Percentiles rank a stretch among this genome's conserved stretches.
These are phyloP conservation scores for Epichloe baconii DNA, from an alignment of 2,329 filamentous ascomycete species.

Conservation along the genomic window DNA sequence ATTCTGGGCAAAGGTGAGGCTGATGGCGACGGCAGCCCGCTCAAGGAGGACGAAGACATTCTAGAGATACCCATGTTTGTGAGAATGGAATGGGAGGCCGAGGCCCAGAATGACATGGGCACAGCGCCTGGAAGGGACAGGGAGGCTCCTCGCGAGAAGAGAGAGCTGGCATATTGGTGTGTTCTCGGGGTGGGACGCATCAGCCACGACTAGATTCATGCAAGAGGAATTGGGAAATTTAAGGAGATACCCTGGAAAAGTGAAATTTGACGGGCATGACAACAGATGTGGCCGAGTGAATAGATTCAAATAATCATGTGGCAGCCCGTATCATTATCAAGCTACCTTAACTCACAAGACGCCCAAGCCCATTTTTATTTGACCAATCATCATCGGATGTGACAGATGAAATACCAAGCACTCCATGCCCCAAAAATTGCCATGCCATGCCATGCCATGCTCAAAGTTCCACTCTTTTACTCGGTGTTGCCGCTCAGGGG, in stretches of 20 bases:
- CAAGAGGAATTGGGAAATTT: not conserved
- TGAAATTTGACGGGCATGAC: conserved; percentile 7
- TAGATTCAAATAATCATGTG: conserved; percentile 23
- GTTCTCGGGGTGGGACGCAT: conserved; percentile 82
- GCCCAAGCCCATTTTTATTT: conserved; percentile 28
- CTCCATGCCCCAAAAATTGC: conserved; percentile 4
- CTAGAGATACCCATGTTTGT: conserved; percentile 93
- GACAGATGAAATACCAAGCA: conserved; percentile 20
- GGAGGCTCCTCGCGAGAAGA: conserved; percentile 57
- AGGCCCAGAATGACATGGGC: conserved; percentile 52
- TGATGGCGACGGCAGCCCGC: conserved; percentile 29
- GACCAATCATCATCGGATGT: conserved; percentile 23
- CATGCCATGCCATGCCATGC: conserved; percentile 6
- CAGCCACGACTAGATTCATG: conserved; percentile 27
- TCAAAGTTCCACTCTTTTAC: conserved; percentile 39
- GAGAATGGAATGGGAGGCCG: conserved; percentile 76
- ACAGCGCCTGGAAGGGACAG: conserved; percentile 38
- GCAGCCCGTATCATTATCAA: conserved; percentile 35
- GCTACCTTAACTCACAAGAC: conserved; percentile 34
- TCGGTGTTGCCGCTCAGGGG: conserved; percentile 66
- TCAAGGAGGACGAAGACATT: conserved; percentile 47
- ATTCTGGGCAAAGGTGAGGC: conserved; percentile 18
- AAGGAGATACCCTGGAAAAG: conserved; percentile 25
- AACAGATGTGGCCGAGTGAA: conserved; percentile 11
- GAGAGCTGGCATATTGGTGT: conserved; percentile 92